These are phyloP conservation scores for Coemansia sp. DNA, from an alignment of 192 early-diverging fungal genomes.

Conservation along the genomic window DNA sequence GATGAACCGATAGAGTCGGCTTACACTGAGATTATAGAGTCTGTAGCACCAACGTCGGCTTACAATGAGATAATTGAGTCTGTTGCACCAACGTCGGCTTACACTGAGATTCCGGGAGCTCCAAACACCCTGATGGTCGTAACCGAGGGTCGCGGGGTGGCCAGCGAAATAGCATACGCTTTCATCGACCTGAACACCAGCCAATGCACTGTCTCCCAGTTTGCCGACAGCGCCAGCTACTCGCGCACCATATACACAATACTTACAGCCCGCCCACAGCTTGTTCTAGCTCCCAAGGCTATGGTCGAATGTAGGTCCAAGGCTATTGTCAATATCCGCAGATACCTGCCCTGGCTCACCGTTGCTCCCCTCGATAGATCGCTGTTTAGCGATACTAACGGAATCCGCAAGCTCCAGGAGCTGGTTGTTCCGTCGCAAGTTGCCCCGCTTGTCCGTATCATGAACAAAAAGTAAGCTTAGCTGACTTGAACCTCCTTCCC, in stretches of 20 bases:
- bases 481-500: too few relatives aligned
- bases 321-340: constrained; percentile 41
- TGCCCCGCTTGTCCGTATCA: constrained; percentile 17
- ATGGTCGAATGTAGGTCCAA: constrained; percentile 49
- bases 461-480: constrained; percentile 29
- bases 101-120: constrained; percentile 14
- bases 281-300: constrained; percentile 34
- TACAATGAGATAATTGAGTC: constrained; percentile 27
- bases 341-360: constrained; percentile 45
- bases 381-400: constrained; percentile 31
- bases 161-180: constrained; percentile 47
- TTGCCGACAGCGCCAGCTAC: constrained; percentile 47
- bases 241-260: constrained; percentile 48
- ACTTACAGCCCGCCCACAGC: constrained; percentile 29
- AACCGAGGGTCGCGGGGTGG: constrained; percentile 43
- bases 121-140: constrained; percentile 37
- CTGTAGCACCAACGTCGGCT: constrained; percentile 34
- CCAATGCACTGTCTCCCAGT: constrained; percentile 44
- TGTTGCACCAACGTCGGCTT: constrained; percentile 35
- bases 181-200: constrained; percentile 31
- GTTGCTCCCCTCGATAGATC: constrained; percentile 29
- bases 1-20: constrained; percentile 17
- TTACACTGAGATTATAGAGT: constrained; percentile 30
- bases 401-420: constrained; percentile 19
- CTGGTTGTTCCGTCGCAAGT: constrained; percentile 23